Conservation (phyloP, 106 monocot genomes). For the Dendrobium officinale region DNA sequence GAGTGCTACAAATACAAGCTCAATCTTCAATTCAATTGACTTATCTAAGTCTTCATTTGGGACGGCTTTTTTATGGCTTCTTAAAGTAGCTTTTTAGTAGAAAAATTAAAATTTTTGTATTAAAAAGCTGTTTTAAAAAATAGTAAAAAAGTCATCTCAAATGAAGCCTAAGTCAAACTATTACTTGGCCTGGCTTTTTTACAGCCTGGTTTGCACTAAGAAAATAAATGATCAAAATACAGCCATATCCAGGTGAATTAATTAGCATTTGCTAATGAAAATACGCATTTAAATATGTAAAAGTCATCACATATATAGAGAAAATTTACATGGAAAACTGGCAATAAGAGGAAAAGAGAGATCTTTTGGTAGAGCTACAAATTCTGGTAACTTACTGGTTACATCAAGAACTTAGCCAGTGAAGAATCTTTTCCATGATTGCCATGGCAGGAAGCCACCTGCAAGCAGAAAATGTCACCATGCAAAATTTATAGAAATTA, state of each 20-base stretch:
- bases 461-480: conserved; percentile 7
- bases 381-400: not conserved
- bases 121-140: too few relatives aligned
- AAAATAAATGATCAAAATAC: not conserved
- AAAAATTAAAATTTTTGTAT: too few relatives aligned
- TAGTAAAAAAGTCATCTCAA: too few relatives aligned
- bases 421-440: conserved; percentile 92
- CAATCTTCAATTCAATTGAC: too few relatives aligned
- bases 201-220: too few relatives aligned
- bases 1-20: too few relatives aligned
- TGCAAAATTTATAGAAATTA: not conserved
- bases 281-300: not conserved
- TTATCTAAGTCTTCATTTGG: too few relatives aligned
- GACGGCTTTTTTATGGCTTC: too few relatives aligned
- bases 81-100: too few relatives aligned
- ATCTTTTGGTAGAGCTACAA: not conserved
- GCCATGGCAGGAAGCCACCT: conserved; percentile 98
- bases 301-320: not conserved
- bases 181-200: too few relatives aligned
- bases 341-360: not conserved
- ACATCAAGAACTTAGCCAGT: conserved; percentile 39
- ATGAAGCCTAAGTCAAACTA: too few relatives aligned
- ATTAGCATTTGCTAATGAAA: not conserved
- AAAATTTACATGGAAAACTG: not conserved
- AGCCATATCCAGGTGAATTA: not conserved